These are phyloP conservation scores for Nicotiana otophora DNA, from an alignment of 257 asterid genomes.

Conservation along the genomic window DNA sequence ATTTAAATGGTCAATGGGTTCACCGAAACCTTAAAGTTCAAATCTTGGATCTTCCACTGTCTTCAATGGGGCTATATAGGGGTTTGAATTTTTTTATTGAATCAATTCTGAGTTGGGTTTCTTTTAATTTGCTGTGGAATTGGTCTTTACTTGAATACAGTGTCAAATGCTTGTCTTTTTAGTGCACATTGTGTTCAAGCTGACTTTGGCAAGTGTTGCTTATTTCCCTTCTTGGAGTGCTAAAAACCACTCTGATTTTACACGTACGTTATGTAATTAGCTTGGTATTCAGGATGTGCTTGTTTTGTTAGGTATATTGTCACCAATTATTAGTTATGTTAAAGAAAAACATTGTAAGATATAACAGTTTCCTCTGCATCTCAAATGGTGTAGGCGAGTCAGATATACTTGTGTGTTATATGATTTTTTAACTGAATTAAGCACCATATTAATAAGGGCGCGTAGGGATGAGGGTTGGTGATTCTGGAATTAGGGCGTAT, in stretches of 20 bases:
- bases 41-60: no score
- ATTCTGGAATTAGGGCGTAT: neutral
- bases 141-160: neutral
- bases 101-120: neutral
- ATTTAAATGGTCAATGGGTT: no score
- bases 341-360: neutral
- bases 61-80: neutral
- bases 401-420: neutral
- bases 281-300: neutral
- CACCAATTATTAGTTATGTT: neutral
- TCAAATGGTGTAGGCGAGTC: neutral
- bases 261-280: neutral
- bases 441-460: neutral
- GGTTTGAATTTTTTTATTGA: neutral
- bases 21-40: no score
- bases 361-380: neutral
- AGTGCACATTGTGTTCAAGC: neutral
- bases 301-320: neutral
- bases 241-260: neutral
- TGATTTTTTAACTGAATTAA: neutral
- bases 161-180: neutral
- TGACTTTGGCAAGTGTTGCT: neutral
- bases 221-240: neutral
- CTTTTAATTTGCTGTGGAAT: neutral
- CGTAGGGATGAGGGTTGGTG: neutral